These are phyloP conservation scores for Peronospora farinosa DNA, from an alignment of 352 stramenopile genomes.

Conservation along the genomic window DNA sequence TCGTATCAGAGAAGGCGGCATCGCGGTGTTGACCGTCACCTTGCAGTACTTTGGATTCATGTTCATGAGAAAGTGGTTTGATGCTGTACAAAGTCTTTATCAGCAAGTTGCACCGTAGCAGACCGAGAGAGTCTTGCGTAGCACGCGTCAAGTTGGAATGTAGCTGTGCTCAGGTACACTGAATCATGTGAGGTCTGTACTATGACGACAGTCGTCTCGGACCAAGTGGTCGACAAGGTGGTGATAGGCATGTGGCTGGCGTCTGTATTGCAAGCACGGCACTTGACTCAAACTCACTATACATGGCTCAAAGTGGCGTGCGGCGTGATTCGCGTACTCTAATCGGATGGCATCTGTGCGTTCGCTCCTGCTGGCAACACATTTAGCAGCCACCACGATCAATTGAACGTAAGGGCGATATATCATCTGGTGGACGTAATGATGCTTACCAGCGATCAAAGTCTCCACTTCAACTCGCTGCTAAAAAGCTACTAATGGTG, in stretches of 20 bases:
- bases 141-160: slow-evolving; percentile 23
- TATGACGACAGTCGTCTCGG: slow-evolving; percentile 6
- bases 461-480: slow-evolving; percentile 1
- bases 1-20: slow-evolving; percentile 21
- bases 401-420: slow-evolving; percentile 2
- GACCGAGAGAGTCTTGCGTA: slow-evolving; percentile 16
- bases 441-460: slow-evolving; percentile 5
- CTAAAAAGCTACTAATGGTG: slow-evolving; percentile 1
- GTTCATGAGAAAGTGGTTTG: slow-evolving; percentile 23
- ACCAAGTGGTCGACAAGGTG: slow-evolving; percentile 11
- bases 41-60: slow-evolving; percentile 50
- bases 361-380: slow-evolving; percentile 14
- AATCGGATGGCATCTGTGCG: slow-evolving; percentile 20
- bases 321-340: slow-evolving; percentile 12
- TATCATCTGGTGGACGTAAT: slow-evolving; percentile 12
- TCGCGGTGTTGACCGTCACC: slow-evolving; percentile 36
- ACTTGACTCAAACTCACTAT: slow-evolving; percentile 20
- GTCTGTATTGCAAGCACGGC: slow-evolving; percentile 9
- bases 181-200: neutral
- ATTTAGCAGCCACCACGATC: neutral
- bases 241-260: neutral
- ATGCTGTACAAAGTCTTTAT: neutral
- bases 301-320: slow-evolving; percentile 9
- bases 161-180: slow-evolving; percentile 7
- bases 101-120: slow-evolving; percentile 1